A percentile compares a stretch with the other conserved stretches of the same genome.
Evolutionary conservation across 345 rosid species (phyloP).

Genomic region (Bruguiera parviflora): DNA sequence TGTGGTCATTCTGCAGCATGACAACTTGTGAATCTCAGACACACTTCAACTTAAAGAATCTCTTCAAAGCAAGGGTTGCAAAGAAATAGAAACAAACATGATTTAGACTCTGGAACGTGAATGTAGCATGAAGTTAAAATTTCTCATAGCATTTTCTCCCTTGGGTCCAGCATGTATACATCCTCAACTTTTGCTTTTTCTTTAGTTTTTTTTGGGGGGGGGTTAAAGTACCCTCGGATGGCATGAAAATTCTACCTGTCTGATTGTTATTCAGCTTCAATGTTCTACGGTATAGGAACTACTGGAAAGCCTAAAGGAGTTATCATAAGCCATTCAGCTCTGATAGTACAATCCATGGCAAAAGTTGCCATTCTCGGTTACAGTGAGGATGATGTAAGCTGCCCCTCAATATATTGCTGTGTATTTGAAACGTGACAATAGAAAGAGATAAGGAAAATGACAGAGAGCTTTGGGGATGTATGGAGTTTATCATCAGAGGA

Average conservation of each 20-base stretch:
- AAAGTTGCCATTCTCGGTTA: conserved; percentile 78
- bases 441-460: conserved; percentile 5
- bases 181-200: background rate
- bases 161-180: background rate
- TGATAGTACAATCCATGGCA: conserved; percentile 74
- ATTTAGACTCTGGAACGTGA: background rate
- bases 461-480: conserved; percentile 1
- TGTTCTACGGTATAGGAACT: conserved; percentile 53
- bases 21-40: background rate
- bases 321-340: conserved; percentile 62
- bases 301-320: conserved; percentile 91
- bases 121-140: background rate
- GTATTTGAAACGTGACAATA: background rate
- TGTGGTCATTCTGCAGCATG: background rate
- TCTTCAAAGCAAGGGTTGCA: background rate
- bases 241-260: background rate
- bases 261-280: conserved; percentile 5
- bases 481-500: background rate
- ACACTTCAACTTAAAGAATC: background rate
- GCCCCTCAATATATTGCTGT: conserved; percentile 10
- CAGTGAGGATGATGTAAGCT: conserved; percentile 73
- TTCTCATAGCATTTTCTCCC: background rate
- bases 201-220: too few relatives aligned
- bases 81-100: background rate
- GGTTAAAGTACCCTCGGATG: background rate